Percentiles rank a stretch among this genome's conserved stretches.
Evolutionary conservation across 805 yeast genomes (phyloP).

Genomic region (Metschnikowia arizonensis): DNA sequence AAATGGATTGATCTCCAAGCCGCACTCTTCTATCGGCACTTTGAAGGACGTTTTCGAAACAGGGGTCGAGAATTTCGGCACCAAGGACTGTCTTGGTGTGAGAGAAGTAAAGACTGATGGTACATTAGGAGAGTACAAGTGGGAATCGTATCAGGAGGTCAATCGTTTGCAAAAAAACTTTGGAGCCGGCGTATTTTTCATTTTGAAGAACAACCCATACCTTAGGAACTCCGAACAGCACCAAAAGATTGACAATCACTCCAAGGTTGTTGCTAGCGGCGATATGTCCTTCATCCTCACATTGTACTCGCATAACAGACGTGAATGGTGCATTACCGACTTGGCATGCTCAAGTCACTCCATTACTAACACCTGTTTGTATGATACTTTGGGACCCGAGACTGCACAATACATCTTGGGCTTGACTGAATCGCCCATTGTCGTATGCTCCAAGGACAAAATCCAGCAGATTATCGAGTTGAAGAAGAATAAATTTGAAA

Average conservation of each 20-base stretch:
- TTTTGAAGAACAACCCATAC: conserved; percentile 29
- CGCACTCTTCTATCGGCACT: conserved; percentile 15
- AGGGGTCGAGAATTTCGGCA: conserved; percentile 7
- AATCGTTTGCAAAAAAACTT: conserved; percentile 7
- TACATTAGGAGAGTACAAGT: conserved; percentile 10
- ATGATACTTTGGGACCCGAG: conserved; percentile 38
- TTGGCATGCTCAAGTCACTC: conserved; percentile 31
- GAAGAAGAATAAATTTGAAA: conserved; percentile 28
- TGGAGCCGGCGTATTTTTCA: conserved; percentile 18
- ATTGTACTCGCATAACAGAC: conserved; percentile 31
- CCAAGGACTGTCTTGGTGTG: conserved; percentile 11
- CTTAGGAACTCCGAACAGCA: conserved; percentile 24
- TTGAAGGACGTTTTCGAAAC: conserved; percentile 11
- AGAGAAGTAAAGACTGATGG: conserved; percentile 11
- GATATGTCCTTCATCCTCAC: conserved; percentile 31
- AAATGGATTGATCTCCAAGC: conserved; percentile 10
- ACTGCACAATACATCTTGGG: conserved; percentile 32
- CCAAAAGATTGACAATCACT: conserved; percentile 20
- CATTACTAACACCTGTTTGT: conserved; percentile 37
- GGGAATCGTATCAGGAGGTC: conserved; percentile 11
- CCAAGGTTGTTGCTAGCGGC: conserved; percentile 12
- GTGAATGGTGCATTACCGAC: conserved; percentile 38
- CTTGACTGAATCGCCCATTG: conserved; percentile 23
- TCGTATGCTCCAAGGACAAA: conserved; percentile 46
- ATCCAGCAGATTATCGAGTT: conserved; percentile 45